Conservation (phyloP, 768 basidiomycete species). For the Dioszegia hungarica region DNA sequence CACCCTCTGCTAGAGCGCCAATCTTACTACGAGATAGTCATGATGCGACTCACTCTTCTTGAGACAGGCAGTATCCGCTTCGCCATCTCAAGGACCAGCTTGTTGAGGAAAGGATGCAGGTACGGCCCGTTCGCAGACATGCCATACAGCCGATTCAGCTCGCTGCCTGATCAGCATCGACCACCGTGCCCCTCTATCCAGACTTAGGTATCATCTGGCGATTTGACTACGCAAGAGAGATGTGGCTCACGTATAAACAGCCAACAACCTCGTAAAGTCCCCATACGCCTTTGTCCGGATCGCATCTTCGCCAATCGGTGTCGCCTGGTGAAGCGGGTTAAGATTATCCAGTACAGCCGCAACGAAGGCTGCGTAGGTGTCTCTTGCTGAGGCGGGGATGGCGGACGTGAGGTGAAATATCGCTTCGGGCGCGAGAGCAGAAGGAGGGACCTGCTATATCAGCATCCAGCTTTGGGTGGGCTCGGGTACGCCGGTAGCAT, state of each 20-base stretch:
- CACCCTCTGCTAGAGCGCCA: not conserved
- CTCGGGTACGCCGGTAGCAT: not conserved
- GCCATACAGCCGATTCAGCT: slow-evolving; percentile 34
- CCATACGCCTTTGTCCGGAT: slow-evolving; percentile 4
- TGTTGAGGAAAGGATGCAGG: slow-evolving; percentile 29
- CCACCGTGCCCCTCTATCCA: not conserved
- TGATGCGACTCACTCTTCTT: slow-evolving; percentile 10
- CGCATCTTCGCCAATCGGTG: not conserved
- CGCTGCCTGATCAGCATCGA: slow-evolving; percentile 15
- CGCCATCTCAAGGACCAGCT: slow-evolving; percentile 21
- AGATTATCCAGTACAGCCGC: slow-evolving; percentile 13
- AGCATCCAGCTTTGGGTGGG: too few relatives aligned
- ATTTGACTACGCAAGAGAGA: not conserved
- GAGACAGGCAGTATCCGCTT: slow-evolving; percentile 11
- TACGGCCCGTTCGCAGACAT: slow-evolving; percentile 22
- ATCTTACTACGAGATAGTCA: not conserved
- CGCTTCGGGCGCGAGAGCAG: not conserved
- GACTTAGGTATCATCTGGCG: not conserved
- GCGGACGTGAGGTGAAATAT: not conserved
- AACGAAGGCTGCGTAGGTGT: slow-evolving; percentile 16
- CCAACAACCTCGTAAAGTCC: slow-evolving; percentile 12
- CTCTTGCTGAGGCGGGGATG: slow-evolving; percentile 9
- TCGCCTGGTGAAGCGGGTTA: not conserved
- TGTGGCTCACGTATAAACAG: slow-evolving; percentile 25
- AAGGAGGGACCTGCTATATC: not conserved